Percentiles rank a stretch among this genome's conserved stretches.
Conservation (phyloP, 208 protist genomes). For the Trypanosoma rangeli region DNA sequence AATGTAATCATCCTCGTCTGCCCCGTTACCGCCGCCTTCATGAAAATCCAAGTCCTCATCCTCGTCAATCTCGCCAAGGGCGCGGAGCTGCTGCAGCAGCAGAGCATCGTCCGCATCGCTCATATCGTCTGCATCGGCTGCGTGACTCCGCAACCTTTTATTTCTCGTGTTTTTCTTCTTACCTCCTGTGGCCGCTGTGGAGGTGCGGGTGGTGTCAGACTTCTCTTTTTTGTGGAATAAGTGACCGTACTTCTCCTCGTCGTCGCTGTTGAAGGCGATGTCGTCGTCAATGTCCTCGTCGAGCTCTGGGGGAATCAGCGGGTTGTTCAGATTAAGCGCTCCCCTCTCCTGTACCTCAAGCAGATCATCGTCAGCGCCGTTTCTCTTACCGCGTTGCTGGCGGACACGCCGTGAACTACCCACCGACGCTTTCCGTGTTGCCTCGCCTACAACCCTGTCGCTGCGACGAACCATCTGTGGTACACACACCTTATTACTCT, state of each 20-base stretch:
- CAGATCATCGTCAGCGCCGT: conserved; percentile 18
- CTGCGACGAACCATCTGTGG: conserved; percentile 21
- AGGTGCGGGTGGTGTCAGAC: conserved; percentile 9
- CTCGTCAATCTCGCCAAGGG: conserved; percentile 46
- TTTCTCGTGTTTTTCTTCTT: conserved; percentile 35
- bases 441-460: conserved; percentile 10
- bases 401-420: not conserved
- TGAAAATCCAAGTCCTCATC: conserved; percentile 63
- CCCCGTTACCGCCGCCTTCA: conserved; percentile 49
- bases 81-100: conserved; percentile 41
- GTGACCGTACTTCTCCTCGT: conserved; percentile 85
- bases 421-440: not conserved
- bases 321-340: conserved; percentile 76
- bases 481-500: not conserved
- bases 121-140: not conserved
- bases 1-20: conserved; percentile 66
- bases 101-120: conserved; percentile 53
- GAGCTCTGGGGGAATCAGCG: conserved; percentile 77
- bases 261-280: conserved; percentile 89
- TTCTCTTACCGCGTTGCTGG: not conserved
- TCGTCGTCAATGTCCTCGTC: conserved; percentile 93
- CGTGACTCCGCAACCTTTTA: conserved; percentile 9
- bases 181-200: not conserved
- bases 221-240: conserved; percentile 57
- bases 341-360: conserved; percentile 54